Evolutionary conservation across 768 basidiomycete species (phyloP).

Genomic region (Calocybe gangraenosa): DNA sequence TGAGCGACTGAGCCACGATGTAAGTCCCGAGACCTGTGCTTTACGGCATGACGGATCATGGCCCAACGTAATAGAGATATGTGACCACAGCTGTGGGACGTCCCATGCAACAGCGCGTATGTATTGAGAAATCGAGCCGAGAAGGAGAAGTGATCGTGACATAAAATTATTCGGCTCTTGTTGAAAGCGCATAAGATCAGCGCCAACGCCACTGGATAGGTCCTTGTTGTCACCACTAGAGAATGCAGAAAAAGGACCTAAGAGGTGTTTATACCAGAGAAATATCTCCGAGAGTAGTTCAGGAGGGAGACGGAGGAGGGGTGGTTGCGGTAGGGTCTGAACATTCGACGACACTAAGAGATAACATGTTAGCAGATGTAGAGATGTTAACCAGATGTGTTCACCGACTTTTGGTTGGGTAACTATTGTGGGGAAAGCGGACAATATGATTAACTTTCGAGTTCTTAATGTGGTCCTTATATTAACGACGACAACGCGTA

Average conservation of each 20-base stretch:
- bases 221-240: neutral
- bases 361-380: no score
- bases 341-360: neutral
- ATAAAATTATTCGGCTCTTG: neutral
- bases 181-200: neutral
- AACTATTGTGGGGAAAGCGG: no score
- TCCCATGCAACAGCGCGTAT: slow-evolving; percentile 5
- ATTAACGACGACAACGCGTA: no score
- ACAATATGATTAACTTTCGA: no score
- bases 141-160: slow-evolving; percentile 1
- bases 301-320: slow-evolving; percentile 7
- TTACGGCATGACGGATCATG: neutral
- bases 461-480: no score
- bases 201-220: neutral
- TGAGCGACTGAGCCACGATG: slow-evolving; percentile 9
- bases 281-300: slow-evolving; percentile 13
- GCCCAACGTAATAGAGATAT: neutral
- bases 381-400: no score
- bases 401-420: no score
- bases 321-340: neutral
- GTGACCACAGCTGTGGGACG: slow-evolving; percentile 11
- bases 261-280: slow-evolving; percentile 2
- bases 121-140: slow-evolving; percentile 9
- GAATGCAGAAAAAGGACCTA: neutral
- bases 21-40: slow-evolving; percentile 1